Conservation (phyloP, 805 yeast genomes). For the Barnettozyma vustinii region DNA sequence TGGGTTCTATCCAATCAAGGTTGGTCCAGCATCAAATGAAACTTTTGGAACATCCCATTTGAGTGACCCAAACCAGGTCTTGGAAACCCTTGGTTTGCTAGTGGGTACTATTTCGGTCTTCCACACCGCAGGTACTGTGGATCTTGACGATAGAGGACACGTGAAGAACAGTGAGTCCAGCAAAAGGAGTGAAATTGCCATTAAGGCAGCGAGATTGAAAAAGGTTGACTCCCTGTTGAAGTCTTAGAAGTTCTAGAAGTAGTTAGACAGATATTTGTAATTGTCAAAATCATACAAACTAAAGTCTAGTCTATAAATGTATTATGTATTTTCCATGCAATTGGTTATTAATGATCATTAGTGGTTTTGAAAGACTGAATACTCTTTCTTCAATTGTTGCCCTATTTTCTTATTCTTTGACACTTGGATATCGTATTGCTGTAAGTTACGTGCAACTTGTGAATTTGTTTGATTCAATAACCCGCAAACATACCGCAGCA, state of each 20-base stretch:
- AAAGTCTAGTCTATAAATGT: too few species aligned
- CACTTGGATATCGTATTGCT: slow-evolving; percentile 22
- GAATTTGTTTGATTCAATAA: slow-evolving; percentile 21
- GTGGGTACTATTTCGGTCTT: slow-evolving; percentile 75
- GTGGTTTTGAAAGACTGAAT: neutral
- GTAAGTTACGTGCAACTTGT: slow-evolving; percentile 19
- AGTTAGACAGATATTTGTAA: neutral
- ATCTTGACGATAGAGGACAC: slow-evolving; percentile 75
- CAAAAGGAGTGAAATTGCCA: slow-evolving; percentile 29
- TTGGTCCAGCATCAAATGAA: slow-evolving; percentile 85
- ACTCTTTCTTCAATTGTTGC: neutral
- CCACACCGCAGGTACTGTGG: slow-evolving; percentile 73
- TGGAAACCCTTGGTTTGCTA: slow-evolving; percentile 76
- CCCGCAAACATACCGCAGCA: slow-evolving; percentile 23
- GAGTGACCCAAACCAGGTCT: slow-evolving; percentile 75
- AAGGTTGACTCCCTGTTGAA: slow-evolving; percentile 6
- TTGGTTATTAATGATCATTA: neutral
- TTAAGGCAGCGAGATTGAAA: slow-evolving; percentile 18
- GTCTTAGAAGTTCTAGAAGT: neutral
- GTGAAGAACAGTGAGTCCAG: slow-evolving; percentile 38
- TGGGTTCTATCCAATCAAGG: slow-evolving; percentile 81
- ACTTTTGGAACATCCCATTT: slow-evolving; percentile 85
- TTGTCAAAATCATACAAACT: too few species aligned
- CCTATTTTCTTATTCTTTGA: slow-evolving; percentile 16
- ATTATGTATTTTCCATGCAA: too few species aligned